These are phyloP conservation scores for Daedaleopsis nitida DNA, from an alignment of 768 basidiomycete genomes.

Conservation along the genomic window DNA sequence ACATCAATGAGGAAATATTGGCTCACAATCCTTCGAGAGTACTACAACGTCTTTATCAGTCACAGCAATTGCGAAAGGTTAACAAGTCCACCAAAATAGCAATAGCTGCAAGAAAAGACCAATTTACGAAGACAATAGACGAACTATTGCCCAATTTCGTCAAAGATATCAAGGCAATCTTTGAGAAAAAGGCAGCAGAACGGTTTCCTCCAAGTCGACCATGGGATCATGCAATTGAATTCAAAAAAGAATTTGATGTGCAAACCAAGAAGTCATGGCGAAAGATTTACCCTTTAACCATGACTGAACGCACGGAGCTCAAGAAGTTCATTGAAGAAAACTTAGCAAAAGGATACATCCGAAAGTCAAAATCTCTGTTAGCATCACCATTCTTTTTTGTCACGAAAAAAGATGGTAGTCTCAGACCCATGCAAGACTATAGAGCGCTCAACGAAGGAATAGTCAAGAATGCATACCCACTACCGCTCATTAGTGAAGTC, in stretches of 20 bases:
- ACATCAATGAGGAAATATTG: no score
- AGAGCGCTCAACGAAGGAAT: slow-evolving; percentile 35
- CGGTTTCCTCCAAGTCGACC: slow-evolving; percentile 32
- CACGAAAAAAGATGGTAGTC: slow-evolving; percentile 30
- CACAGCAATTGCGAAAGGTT: not conserved
- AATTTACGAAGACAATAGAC: not conserved
- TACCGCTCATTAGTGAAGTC: slow-evolving; percentile 35
- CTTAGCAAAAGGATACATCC: slow-evolving; percentile 22
- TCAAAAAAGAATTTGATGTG: slow-evolving; percentile 28
- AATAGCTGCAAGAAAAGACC: not conserved
- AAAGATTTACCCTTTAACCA: slow-evolving; percentile 20
- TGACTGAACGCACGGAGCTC: slow-evolving; percentile 15
- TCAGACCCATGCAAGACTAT: slow-evolving; percentile 29
- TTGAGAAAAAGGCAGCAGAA: slow-evolving; percentile 28
- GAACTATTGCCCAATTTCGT: slow-evolving; percentile 19
- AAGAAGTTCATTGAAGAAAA: slow-evolving; percentile 27
- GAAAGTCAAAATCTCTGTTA: slow-evolving; percentile 23
- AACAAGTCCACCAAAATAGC: not conserved
- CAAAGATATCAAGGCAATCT: slow-evolving; percentile 32
- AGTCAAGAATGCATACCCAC: slow-evolving; percentile 35
- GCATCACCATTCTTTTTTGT: slow-evolving; percentile 34
- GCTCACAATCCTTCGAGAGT: not conserved
- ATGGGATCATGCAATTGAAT: slow-evolving; percentile 40
- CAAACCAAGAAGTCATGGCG: slow-evolving; percentile 2
- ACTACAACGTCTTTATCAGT: not conserved